Evolutionary conservation across 2,329 filamentous ascomycete genomes (phyloP), one percentile per base, ranked within the genome.

Genomic region (Alternaria atra): DNA sequence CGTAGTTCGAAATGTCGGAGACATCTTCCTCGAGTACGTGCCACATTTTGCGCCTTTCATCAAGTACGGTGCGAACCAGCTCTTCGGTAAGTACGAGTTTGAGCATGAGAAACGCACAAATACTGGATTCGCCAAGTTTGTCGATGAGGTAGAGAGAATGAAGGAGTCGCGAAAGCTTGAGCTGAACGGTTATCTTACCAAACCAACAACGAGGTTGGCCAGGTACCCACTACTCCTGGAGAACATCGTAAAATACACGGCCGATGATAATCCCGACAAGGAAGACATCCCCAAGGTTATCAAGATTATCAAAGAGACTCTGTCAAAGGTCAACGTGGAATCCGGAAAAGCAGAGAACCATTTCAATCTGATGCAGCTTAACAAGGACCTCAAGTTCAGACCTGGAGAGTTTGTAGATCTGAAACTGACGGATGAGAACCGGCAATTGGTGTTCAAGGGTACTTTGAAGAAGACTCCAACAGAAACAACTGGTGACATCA

Each of bases 151-250:
- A 6, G 95, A 99, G 79, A 87, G 95, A 60, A 87, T 97, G 70
- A 97, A 97, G 78, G 95, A 99, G 79, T 98, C 94, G 6, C 88
- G 95, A 66, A 99, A 99, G 80, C 85, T 99, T 47, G 95, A 99
- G 79, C 84, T 99, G 60, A 99, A 99, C 78, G 95, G 95, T 69
- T 99, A 99, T 75, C 84, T 99, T 53, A 99, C 95, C 8, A 99
- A 99, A 80, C 95, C 95, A 1, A 99, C 95, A 2, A 99, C 95
- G 17, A 89, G 95, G 82, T 83, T 99, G 72, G 95, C 95, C 42
- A 89, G 95, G 79, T 99, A 99, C 78, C 95, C 95, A 4, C 83
- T 99, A 37, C 84, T 99, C 12, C 84, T 99, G 15, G 95, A 98
- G 70, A 93, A 94, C 66, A 92, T 98, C 37, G 81, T 93, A 66